Evolutionary conservation across 2,329 filamentous ascomycete genomes (phyloP).

Genomic region (Xylaria sp.): DNA sequence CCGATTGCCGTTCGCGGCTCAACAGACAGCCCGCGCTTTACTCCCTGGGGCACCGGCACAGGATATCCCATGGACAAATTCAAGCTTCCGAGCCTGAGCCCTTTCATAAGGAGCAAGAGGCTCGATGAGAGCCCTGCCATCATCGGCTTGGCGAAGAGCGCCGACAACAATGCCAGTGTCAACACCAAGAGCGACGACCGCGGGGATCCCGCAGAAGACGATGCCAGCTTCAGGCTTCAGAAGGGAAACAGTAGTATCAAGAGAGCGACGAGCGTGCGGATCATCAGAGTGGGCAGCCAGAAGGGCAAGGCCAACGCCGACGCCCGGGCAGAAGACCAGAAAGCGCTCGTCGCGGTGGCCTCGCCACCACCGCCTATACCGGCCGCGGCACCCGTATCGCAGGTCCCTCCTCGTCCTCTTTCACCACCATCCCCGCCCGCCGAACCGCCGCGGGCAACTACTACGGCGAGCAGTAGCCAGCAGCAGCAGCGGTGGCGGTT

Average conservation of each 20-base stretch:
- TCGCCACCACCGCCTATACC: conserved; percentile 12
- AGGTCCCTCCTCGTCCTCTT: not conserved
- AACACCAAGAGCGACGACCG: conserved; percentile 21
- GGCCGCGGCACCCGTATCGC: not conserved
- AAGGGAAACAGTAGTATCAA: conserved; percentile 29
- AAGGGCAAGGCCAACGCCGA: conserved; percentile 23
- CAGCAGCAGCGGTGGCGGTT: conserved; percentile 32
- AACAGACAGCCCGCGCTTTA: conserved; percentile 29
- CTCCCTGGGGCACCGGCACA: conserved; percentile 28
- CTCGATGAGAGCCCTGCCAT: conserved; percentile 17
- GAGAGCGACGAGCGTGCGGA: conserved; percentile 34
- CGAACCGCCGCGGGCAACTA: conserved; percentile 17
- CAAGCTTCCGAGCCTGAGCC: conserved; percentile 33
- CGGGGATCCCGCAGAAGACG: conserved; percentile 12
- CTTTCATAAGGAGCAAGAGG: conserved; percentile 27
- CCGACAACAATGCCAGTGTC: conserved; percentile 1
- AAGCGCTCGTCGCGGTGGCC: conserved; percentile 5
- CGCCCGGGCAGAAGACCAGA: conserved; percentile 16
- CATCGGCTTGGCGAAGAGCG: conserved; percentile 31
- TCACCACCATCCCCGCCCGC: conserved; percentile 3
- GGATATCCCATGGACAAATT: conserved; percentile 33
- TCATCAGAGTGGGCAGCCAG: conserved; percentile 35
- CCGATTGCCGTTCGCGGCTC: conserved; percentile 32
- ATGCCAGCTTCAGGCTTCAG: conserved; percentile 32
- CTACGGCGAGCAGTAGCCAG: conserved; percentile 23